Base-by-base conservation (phyloP, 163 green algal species). In the Coccomyxa subellipsoidea region DNA sequence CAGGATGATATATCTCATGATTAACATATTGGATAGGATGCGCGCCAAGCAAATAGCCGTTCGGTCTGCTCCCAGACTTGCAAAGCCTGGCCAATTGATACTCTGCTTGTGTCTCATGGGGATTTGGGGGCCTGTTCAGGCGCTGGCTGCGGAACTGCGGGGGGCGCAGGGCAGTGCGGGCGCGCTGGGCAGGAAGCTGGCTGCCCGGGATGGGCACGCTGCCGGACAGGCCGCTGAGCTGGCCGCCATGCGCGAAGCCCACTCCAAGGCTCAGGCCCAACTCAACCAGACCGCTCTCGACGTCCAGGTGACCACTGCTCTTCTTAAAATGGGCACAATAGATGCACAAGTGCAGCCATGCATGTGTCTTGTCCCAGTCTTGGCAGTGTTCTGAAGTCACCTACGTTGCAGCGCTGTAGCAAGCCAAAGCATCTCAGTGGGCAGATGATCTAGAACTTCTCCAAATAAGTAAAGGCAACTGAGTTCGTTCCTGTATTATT, bases 251-350 rank as follows among this genome's bases (percentile, higher is more conserved):
- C 71, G 82, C 39, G 90, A 92, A 72, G 85, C 87, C 12, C 73
- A 87, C 78, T 82, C 89, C 18, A 88, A 76, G 27, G 86, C 85
- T 0, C 87, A 91, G 81, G 84, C 84, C 23, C 87, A 90, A 79
- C 87, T 88, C 78, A 89, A 92, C 81, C 86, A 93, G 87, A 91
- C 92, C 72, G 79, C 92, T 47, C 83, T 92, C 70, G 91, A 95
- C 82, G 84, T 93, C 76, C 86, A 92, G 88, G 91, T 88, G 66
- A 75, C 66, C n/a, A 32, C 27, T 15, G 32, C 27, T 32, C 31
- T 15, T 12, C 29, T 77, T 10, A 10, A 77, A 29, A 29, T 39
- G 70, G 21, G 29, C 70, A 23, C n/a, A n/a, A n/a, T n/a, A n/a
- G n/a, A n/a, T n/a, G n/a, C n/a, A n/a, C n/a, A n/a, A n/a, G n/a